phyloP scores from a whole-genome alignment of 441 rosid species.

The Macaranga tanarius region DNA sequence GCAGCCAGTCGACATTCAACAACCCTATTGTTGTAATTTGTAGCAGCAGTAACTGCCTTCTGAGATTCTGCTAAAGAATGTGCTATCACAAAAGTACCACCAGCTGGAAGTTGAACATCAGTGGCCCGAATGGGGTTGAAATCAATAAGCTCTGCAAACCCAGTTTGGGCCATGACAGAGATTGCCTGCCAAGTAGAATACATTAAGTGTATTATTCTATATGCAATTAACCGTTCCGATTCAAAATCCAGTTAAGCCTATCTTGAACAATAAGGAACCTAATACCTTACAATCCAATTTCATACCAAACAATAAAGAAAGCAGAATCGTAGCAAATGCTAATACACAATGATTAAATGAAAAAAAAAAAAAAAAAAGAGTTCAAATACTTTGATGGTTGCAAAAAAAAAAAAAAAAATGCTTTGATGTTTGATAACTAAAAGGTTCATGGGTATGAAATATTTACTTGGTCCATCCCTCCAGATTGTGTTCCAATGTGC shows the following conservation, averaged over 20 bases:
- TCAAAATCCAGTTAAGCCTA: background rate
- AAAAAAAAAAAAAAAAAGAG: no score
- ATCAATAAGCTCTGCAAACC: conserved; percentile 98
- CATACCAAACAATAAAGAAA: background rate
- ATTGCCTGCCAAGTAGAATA: conserved; percentile 62
- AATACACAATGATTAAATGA: no score
- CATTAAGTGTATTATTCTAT: background rate
- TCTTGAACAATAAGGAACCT: no score
- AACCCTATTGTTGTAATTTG: conserved; percentile 92
- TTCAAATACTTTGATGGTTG: no score
- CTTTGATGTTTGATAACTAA: no score
- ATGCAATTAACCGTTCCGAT: background rate
- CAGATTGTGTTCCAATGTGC: conserved; percentile 97
- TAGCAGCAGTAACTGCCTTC: conserved; percentile 95
- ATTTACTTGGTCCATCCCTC: conserved; percentile 96
- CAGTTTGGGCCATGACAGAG: conserved; percentile 90
- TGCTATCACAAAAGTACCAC: conserved; percentile 90
- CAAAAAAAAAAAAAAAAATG: no score
- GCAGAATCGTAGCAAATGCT: no score
- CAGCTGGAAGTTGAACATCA: conserved; percentile 89
- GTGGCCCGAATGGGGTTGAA: conserved; percentile 95
- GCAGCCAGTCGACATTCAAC: conserved; percentile 93
- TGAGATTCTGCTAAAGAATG: conserved; percentile 96
- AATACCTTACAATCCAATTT: no score
- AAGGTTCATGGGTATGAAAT: background rate